Evolutionary conservation across 2,329 filamentous ascomycete genomes (phyloP).

Genomic region (Colletotrichum spinosum): DNA sequence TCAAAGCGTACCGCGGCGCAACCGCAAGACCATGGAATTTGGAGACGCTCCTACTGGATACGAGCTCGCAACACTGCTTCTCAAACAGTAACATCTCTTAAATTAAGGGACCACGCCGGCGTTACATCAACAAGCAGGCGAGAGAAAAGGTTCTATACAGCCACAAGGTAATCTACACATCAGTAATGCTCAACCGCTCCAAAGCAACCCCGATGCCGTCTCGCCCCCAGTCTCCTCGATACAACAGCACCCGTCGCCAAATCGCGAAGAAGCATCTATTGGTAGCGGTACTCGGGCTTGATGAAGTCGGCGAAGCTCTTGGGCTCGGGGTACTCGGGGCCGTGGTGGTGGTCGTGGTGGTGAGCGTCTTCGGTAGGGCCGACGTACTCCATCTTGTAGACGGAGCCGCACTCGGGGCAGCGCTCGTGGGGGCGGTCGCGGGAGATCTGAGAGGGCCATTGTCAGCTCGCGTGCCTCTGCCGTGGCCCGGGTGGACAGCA

Average conservation of each 20-base stretch:
- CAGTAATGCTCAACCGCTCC: constrained; percentile 27
- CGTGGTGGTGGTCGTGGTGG: constrained; percentile 61
- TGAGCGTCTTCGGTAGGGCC: constrained; percentile 83
- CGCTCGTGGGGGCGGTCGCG: constrained; percentile 92
- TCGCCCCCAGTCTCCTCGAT: constrained; percentile 26
- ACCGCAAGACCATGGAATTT: constrained; percentile 4
- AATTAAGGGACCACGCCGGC: no score
- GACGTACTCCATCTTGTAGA: constrained; percentile 98
- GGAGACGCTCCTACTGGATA: neutral
- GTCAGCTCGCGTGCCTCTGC: constrained; percentile 8
- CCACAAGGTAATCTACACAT: constrained; percentile 55
- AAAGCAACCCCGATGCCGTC: constrained; percentile 36
- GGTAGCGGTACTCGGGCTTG: constrained; percentile 92
- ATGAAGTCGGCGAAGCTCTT: constrained; percentile 98
- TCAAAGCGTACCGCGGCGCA: constrained; percentile 2
- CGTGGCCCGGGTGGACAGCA: constrained; percentile 19
- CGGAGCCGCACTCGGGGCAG: constrained; percentile 95
- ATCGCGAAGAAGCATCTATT: constrained; percentile 44
- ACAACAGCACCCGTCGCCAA: constrained; percentile 25
- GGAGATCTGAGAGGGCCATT: constrained; percentile 69
- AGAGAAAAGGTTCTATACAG: constrained; percentile 43
- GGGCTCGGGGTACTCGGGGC: constrained; percentile 80
- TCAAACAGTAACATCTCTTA: no score
- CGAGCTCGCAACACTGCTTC: neutral
- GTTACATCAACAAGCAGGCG: neutral